Conservation (phyloP, 257 asterid species). For the Solanum medicagineum region DNA sequence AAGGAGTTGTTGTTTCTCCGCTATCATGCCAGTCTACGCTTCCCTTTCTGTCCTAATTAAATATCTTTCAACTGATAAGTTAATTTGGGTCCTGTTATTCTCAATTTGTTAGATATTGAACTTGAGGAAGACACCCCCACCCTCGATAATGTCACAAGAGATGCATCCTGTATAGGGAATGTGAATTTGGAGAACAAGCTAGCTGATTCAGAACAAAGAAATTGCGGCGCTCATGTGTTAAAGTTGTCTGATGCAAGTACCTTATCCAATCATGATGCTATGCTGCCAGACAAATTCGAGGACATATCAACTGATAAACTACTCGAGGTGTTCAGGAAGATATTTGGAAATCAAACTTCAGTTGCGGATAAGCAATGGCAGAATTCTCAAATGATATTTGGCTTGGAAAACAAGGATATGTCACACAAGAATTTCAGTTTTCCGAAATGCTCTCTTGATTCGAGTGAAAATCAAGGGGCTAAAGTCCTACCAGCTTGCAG, state of each 20-base stretch:
- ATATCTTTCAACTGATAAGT: neutral
- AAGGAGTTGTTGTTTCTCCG: neutral
- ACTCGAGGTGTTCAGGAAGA: neutral
- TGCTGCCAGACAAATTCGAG: neutral
- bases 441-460: neutral
- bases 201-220: neutral
- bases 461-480: neutral
- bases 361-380: neutral
- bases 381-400: neutral
- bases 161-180: neutral
- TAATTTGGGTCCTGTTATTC: neutral
- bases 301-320: neutral
- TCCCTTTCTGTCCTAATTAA: neutral
- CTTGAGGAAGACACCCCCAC: neutral
- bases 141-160: neutral
- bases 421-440: neutral
- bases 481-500: neutral
- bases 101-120: neutral
- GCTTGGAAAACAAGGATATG: neutral
- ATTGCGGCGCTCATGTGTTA: neutral
- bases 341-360: neutral
- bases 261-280: neutral
- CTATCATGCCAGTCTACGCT: neutral
- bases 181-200: neutral
- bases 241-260: neutral